A percentile compares a stretch with the other conserved stretches of the same genome.
Evolutionary conservation across 1,139 yeast genomes (phyloP).

Genomic region (Cylindricascospora bacillispora): DNA sequence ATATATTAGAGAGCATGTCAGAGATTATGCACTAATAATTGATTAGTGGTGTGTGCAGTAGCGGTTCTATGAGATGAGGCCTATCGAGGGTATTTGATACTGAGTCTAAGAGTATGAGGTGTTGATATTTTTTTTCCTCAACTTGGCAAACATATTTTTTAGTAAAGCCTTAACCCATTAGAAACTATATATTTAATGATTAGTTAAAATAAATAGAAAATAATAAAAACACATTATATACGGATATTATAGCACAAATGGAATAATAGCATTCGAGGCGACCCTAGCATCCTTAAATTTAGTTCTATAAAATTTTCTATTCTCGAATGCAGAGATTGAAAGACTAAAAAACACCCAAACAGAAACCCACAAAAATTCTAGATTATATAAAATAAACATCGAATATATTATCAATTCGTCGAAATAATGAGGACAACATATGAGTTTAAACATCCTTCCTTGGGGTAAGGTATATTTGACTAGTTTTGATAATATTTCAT

Average conservation of each 20-base stretch:
- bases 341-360: slow-evolving; percentile 57
- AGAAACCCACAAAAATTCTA: slow-evolving; percentile 19
- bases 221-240: too few species aligned
- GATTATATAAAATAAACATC: slow-evolving; percentile 24
- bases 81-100: too few species aligned
- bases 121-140: too few species aligned
- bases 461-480: slow-evolving; percentile 58
- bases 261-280: slow-evolving; percentile 28
- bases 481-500: slow-evolving; percentile 44
- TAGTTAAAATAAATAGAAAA: too few species aligned
- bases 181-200: too few species aligned
- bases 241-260: slow-evolving; percentile 29
- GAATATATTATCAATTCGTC: slow-evolving; percentile 60
- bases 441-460: slow-evolving; percentile 36
- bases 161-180: too few species aligned
- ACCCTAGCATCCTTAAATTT: slow-evolving; percentile 21
- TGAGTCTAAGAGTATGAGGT: too few species aligned
- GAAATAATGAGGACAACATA: slow-evolving; percentile 70
- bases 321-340: slow-evolving; percentile 48
- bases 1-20: too few species aligned
- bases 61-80: too few species aligned
- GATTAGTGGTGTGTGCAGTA: too few species aligned
- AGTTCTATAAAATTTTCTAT: slow-evolving; percentile 38
- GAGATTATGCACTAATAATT: too few species aligned
- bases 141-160: too few species aligned